These are phyloP conservation scores for Debaryomyces sp. DNA, from an alignment of 1,139 yeast species.

Conservation along the genomic window DNA sequence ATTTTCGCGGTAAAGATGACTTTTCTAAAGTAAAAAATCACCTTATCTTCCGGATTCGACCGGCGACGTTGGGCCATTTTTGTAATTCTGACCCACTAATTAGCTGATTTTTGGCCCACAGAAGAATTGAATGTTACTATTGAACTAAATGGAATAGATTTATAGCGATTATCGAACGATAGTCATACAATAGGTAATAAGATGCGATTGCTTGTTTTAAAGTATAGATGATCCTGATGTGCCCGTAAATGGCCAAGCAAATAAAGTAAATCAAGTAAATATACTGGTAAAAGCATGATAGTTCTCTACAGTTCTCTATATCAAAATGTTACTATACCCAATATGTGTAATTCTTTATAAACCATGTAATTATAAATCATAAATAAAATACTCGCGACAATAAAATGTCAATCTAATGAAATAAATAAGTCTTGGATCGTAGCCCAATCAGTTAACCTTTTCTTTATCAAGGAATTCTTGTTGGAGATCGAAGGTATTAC, in stretches of 20 bases:
- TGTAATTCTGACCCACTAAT: neutral
- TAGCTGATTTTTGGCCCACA: neutral
- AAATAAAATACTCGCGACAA: slow-evolving; percentile 1
- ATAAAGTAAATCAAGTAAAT: no score
- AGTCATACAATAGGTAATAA: neutral
- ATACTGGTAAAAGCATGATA: neutral
- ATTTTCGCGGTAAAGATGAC: neutral
- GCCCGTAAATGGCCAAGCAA: no score
- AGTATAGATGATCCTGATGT: no score
- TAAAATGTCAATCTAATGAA: neutral
- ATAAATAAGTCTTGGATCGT: neutral
- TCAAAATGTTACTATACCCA: neutral
- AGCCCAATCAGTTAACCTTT: slow-evolving; percentile 19
- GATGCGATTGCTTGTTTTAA: no score
- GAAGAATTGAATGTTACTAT: neutral
- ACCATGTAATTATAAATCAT: neutral
- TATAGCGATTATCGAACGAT: neutral
- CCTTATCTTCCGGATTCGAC: neutral
- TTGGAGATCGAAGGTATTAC: slow-evolving; percentile 56
- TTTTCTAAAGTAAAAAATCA: neutral
- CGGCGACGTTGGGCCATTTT: neutral
- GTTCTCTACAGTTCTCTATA: neutral
- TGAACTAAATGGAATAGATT: neutral
- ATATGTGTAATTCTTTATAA: neutral
- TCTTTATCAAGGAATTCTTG: slow-evolving; percentile 52